phyloP scores from a whole-genome alignment of 345 rosid species.

The Hypericum perforatum region DNA sequence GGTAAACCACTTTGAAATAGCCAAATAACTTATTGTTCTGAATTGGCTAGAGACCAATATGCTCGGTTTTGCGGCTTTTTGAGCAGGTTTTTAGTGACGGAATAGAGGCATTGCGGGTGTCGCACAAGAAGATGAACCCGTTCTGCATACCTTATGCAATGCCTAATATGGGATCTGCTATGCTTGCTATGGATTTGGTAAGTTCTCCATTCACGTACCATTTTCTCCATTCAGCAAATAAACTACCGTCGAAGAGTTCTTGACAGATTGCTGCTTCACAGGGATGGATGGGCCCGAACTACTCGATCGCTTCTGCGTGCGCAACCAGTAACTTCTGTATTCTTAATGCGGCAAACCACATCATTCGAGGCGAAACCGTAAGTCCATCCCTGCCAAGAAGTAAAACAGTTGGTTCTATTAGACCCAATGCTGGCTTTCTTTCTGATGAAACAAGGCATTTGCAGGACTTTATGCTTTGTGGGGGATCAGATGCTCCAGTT shows the following conservation, averaged over 20 bases:
- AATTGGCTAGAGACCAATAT: no score
- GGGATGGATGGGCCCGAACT: conserved; percentile 99
- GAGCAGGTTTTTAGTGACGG: conserved; percentile 82
- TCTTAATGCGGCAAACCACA: conserved; percentile 86
- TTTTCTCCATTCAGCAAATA: not conserved
- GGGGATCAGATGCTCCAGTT: conserved; percentile 84
- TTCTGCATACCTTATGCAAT: conserved; percentile 93
- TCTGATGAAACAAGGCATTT: conserved; percentile 9
- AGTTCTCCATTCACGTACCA: not conserved
- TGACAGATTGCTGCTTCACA: conserved; percentile 13
- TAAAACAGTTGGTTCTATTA: not conserved
- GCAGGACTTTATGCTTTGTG: conserved; percentile 94
- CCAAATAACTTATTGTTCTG: not conserved
- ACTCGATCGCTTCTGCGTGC: conserved; percentile 93
- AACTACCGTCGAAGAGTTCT: no score
- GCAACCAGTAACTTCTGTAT: conserved; percentile 95
- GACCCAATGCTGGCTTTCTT: conserved; percentile 2
- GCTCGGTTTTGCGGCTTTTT: not conserved
- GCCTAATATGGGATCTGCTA: conserved; percentile 98
- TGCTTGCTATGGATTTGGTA: conserved; percentile 98
- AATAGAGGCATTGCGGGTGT: conserved; percentile 76
- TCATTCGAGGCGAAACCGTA: conserved; percentile 93
- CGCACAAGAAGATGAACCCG: conserved; percentile 89
- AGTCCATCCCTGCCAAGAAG: conserved; percentile 24
- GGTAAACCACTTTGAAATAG: conserved; percentile 30